Conservation (phyloP, 306 rosid genomes). For the Lotus japonicus region DNA sequence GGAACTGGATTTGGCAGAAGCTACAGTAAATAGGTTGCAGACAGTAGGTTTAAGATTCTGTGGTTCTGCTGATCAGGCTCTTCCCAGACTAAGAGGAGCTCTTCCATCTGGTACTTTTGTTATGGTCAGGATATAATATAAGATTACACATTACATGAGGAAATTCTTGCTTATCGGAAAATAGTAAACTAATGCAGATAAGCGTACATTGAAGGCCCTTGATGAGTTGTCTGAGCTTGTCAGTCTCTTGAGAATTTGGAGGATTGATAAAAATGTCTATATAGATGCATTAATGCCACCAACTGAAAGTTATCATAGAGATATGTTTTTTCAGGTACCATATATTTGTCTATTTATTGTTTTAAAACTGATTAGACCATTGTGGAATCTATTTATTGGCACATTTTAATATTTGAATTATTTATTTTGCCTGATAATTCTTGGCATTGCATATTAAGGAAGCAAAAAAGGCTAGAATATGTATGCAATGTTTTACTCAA, state of each 20-base stretch:
- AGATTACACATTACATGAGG: neutral
- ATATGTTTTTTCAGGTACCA: constrained; percentile 84
- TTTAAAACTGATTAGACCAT: neutral
- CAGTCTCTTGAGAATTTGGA: constrained; percentile 77
- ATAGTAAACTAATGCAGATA: constrained; percentile 51
- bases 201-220: constrained; percentile 72
- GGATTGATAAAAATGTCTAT: constrained; percentile 58
- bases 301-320: constrained; percentile 79
- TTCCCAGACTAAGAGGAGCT: constrained; percentile 94
- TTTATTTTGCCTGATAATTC: neutral
- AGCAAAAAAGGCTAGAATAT: neutral
- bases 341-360: neutral
- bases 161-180: constrained; percentile 16
- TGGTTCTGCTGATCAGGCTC: constrained; percentile 80
- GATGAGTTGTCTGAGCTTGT: constrained; percentile 83
- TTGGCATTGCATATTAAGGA: constrained; percentile 11
- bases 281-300: constrained; percentile 86
- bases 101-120: constrained; percentile 58
- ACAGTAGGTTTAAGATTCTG: constrained; percentile 86
- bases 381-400: neutral
- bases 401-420: neutral
- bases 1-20: constrained; percentile 81
- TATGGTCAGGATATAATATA: constrained; percentile 8
- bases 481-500: constrained; percentile 16
- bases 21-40: constrained; percentile 88